Percentiles rank a stretch among this genome's conserved stretches.
These are phyloP conservation scores for Exophiala sideris DNA, from an alignment of 2,329 filamentous ascomycete species.

Conservation along the genomic window DNA sequence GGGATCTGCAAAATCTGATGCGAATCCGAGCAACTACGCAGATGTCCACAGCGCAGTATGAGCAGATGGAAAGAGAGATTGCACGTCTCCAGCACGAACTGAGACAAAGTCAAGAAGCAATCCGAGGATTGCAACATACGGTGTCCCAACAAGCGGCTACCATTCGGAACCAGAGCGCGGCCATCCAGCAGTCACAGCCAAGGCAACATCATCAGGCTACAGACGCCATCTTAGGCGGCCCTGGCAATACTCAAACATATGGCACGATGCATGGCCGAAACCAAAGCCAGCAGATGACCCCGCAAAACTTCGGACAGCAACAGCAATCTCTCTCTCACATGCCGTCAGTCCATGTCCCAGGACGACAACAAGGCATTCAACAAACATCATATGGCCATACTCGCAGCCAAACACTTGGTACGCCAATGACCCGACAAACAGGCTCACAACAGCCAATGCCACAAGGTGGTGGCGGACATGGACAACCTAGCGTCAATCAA, in stretches of 20 bases:
- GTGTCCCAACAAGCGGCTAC: conserved; percentile 14
- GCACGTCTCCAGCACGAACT: conserved; percentile 4
- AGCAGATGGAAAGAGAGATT: conserved; percentile 14
- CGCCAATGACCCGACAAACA: conserved; percentile 2
- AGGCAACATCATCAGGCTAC: conserved; percentile 14
- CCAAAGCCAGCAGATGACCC: neutral
- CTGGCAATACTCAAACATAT: conserved; percentile 1
- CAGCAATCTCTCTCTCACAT: neutral
- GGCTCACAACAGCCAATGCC: neutral
- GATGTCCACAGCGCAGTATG: conserved; percentile 14
- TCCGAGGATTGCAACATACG: conserved; percentile 3
- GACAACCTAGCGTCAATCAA: conserved; percentile 4
- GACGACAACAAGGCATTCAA: neutral
- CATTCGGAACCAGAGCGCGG: conserved; percentile 20
- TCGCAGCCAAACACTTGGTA: neutral
- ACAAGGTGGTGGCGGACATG: neutral
- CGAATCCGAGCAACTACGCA: conserved; percentile 15
- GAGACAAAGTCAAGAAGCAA: conserved; percentile 9
- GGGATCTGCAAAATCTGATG: conserved; percentile 16
- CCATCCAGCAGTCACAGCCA: conserved; percentile 10
- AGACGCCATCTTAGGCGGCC: conserved; percentile 1
- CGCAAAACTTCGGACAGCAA: neutral
- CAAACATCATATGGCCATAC: neutral
- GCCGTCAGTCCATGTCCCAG: neutral
- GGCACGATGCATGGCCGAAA: neutral